Conservation (phyloP, 306 rosid genomes). For the Ormosia semicastrata region DNA sequence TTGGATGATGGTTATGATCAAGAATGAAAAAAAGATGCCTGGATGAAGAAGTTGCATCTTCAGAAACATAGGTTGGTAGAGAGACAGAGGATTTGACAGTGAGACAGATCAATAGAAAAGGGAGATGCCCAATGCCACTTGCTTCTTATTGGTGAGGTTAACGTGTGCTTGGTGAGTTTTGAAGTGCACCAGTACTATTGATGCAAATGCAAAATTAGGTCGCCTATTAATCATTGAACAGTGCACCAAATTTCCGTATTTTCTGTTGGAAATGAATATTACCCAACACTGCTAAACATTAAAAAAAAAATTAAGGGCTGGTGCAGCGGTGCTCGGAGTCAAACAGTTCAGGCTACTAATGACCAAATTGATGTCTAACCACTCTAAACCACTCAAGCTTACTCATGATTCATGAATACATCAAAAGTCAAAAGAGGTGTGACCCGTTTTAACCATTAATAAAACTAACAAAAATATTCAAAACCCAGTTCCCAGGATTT, state of each 20-base stretch:
- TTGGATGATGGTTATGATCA: slow-evolving; percentile 31
- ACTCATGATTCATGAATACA: not conserved
- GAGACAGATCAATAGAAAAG: not conserved
- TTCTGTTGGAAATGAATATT: not conserved
- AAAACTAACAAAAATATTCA: not conserved
- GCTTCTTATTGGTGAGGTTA: not conserved
- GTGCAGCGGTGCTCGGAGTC: not conserved
- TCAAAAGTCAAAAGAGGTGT: slow-evolving; percentile 23
- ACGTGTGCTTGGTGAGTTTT: not conserved
- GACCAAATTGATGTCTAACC: slow-evolving; percentile 12
- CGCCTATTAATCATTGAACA: not conserved
- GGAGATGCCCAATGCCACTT: not conserved
- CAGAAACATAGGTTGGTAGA: not conserved
- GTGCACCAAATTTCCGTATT: not conserved
- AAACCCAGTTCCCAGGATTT: not conserved
- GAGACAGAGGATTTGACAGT: not conserved
- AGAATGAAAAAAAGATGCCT: slow-evolving; percentile 16
- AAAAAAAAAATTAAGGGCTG: not conserved
- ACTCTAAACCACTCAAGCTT: slow-evolving; percentile 24
- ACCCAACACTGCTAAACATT: not conserved
- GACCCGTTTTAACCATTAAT: slow-evolving; percentile 11
- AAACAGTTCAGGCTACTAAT: not conserved
- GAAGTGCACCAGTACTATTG: not conserved
- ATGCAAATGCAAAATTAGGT: slow-evolving; percentile 27
- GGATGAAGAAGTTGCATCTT: slow-evolving; percentile 34